Evolutionary conservation across 2,329 filamentous ascomycete genomes (phyloP), one percentile per base, ranked within the genome.

Genomic region (Claviceps digitariae): DNA sequence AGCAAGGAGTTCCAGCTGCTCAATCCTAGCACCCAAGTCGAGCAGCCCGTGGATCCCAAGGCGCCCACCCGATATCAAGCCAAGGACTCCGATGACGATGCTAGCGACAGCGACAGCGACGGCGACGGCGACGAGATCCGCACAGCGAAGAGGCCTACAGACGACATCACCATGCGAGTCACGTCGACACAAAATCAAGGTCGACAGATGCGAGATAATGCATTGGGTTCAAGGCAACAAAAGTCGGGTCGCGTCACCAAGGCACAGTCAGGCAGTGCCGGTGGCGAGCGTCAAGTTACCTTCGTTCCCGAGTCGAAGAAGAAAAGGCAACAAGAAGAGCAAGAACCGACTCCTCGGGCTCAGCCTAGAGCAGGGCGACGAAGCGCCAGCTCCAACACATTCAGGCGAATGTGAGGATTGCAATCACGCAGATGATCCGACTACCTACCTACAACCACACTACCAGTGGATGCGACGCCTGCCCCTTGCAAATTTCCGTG

Each of bases 1-100:
- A 94, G 85, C 58, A 78, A 82, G 62, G 91, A 97, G 67, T 98
- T 95, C 74, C 81, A 83, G 55, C 78, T 84, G 47, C 82, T 95
- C 69, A 98, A 98, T 66, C 89, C 93, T 4, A 95, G 88, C 68
- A 93, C 88, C 4, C 63, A 73, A n/a, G 64, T 74, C 54, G 63
- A 67, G 47, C 66, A 65, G n/a, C 60, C 61, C 43, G 57, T 57
- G 31, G 60, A 64, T 54, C 57, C 64, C 50, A 63, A 78, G 59
- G 64, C 63, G 47, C 63, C 65, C 13, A 61, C 61, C 46, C 62
- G 66, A 46, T 71, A 69, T 46, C 67, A 71, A 54, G 67, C 62
- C 51, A 68, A 66, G 56, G 69, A 70, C 50, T 71, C 69, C 12
- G 74, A 72, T 34, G 72, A 72, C 15, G 73, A 74, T 49, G 70